Conservation (phyloP, 2,329 filamentous ascomycete species). For the Colletotrichum navitas region DNA sequence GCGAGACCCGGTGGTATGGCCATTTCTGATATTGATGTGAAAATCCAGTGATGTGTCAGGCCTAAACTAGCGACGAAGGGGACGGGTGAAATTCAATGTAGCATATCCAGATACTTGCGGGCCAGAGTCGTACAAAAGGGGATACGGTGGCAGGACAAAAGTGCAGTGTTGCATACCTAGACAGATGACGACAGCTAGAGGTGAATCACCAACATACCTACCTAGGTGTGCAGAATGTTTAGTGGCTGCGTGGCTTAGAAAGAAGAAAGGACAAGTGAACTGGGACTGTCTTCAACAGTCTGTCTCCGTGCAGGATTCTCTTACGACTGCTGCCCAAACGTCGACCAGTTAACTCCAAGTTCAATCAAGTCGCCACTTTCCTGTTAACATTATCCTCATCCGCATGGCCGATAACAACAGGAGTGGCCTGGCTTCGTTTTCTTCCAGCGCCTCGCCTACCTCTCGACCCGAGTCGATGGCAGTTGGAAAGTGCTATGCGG, state of each 20-base stretch:
- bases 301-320: background rate
- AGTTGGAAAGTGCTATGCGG: background rate
- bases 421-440: background rate
- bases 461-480: background rate
- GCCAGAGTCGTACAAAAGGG: background rate
- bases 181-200: background rate
- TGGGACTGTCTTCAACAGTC: background rate
- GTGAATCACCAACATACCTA: background rate
- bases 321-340: background rate
- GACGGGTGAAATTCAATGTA: background rate
- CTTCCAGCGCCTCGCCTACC: too few relatives aligned
- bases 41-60: background rate
- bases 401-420: background rate
- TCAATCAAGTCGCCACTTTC: background rate
- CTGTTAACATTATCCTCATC: background rate
- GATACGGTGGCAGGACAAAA: too few relatives aligned
- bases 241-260: conserved; percentile 9
- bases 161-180: background rate
- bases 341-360: background rate
- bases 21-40: background rate
- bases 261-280: conserved; percentile 14
- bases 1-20: background rate
- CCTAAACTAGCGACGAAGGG: background rate
- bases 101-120: background rate
- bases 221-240: background rate